Evolutionary conservation across 2,329 filamentous ascomycete species (phyloP).

Genomic region (Cladophialophora exuberans): DNA sequence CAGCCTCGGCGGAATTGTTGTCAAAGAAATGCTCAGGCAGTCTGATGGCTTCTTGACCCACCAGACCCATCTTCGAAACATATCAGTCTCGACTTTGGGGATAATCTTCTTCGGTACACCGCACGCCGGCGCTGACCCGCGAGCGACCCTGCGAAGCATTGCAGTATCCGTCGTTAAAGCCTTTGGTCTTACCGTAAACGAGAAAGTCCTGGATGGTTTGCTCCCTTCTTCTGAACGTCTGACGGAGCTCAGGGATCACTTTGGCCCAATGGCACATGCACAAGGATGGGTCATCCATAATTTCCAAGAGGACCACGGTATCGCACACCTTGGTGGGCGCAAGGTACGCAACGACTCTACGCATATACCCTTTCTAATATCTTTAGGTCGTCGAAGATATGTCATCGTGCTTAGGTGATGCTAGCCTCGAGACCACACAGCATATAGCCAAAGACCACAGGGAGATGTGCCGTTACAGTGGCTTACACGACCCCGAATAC

Average conservation of each 20-base stretch:
- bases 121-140: constrained; percentile 21
- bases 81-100: constrained; percentile 16
- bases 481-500: constrained; percentile 38
- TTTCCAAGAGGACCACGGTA: constrained; percentile 40
- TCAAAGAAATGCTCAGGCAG: constrained; percentile 23
- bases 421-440: constrained; percentile 38
- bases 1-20: constrained; percentile 26
- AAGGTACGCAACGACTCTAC: constrained; percentile 19
- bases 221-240: constrained; percentile 41
- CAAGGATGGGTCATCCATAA: constrained; percentile 41
- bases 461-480: constrained; percentile 43
- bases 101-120: constrained; percentile 30
- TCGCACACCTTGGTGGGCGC: constrained; percentile 26
- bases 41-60: constrained; percentile 5
- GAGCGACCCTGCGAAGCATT: constrained; percentile 1
- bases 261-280: constrained; percentile 36
- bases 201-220: constrained; percentile 41
- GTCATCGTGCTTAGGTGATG: constrained; percentile 41
- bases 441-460: constrained; percentile 42
- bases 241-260: constrained; percentile 36
- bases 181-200: constrained; percentile 35
- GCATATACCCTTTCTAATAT: background rate
- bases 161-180: constrained; percentile 20
- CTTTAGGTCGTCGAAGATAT: constrained; percentile 41
- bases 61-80: constrained; percentile 1